Evolutionary conservation across 2,329 filamentous ascomycete genomes (phyloP).

Genomic region (Neofusicoccum laricinum): DNA sequence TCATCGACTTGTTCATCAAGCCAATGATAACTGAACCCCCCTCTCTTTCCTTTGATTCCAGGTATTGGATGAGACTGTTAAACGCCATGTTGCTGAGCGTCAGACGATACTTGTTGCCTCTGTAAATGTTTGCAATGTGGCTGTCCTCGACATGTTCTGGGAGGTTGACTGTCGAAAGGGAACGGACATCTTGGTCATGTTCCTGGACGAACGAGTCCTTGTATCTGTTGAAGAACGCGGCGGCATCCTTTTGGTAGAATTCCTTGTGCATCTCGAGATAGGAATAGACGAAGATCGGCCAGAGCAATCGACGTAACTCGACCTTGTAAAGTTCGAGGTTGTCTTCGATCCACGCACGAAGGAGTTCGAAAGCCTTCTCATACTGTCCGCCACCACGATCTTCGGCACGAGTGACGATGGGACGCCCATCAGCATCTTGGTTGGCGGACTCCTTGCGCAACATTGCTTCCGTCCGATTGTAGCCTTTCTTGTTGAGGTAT

Average conservation of each 20-base stretch:
- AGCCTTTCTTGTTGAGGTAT: constrained; percentile 93
- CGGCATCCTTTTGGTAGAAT: constrained; percentile 68
- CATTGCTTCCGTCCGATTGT: constrained; percentile 86
- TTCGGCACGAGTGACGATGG: constrained; percentile 63
- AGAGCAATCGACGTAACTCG: constrained; percentile 81
- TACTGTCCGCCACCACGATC: constrained; percentile 75
- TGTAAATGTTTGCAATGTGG: constrained; percentile 74
- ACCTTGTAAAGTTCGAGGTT: constrained; percentile 94
- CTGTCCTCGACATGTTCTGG: constrained; percentile 78
- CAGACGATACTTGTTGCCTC: constrained; percentile 82
- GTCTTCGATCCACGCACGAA: constrained; percentile 84
- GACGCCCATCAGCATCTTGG: constrained; percentile 75
- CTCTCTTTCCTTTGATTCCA: constrained; percentile 80
- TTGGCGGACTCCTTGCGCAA: constrained; percentile 87
- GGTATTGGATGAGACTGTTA: constrained; percentile 77
- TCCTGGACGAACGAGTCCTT: constrained; percentile 69
- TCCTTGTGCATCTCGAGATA: constrained; percentile 76
- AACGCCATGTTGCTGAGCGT: constrained; percentile 85
- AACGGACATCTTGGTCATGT: constrained; percentile 76
- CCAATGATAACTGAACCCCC: constrained; percentile 76
- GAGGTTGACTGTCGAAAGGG: constrained; percentile 69
- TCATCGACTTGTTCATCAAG: constrained; percentile 63
- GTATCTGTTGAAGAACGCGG: constrained; percentile 69
- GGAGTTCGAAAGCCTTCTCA: constrained; percentile 65
- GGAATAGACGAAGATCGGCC: constrained; percentile 93